These are phyloP conservation scores for Apocynum venetum DNA, from an alignment of 257 asterid species.

Conservation along the genomic window DNA sequence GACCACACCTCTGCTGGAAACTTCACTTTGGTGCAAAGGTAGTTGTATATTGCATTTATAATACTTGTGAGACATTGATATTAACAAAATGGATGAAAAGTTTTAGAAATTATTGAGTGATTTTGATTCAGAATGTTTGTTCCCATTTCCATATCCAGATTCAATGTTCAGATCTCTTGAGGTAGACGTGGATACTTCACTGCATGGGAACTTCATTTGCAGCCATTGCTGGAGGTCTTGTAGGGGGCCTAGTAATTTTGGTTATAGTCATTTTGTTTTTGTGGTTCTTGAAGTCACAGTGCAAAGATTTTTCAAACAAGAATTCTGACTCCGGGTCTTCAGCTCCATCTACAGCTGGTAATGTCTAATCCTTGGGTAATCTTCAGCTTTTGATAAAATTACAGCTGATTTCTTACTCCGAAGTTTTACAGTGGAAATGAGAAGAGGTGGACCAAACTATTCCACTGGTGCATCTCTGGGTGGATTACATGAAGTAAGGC, in stretches of 20 bases:
- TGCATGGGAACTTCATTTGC: constrained; percentile 47
- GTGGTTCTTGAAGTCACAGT: constrained; percentile 30
- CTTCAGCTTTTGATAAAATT: not conserved
- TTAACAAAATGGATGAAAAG: not conserved
- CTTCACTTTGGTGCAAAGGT: constrained; percentile 16
- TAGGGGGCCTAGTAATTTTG: constrained; percentile 39
- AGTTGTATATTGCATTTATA: not conserved
- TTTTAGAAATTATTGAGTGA: not conserved
- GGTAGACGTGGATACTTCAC: constrained; percentile 12
- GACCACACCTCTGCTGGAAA: constrained; percentile 14
- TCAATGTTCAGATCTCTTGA: constrained; percentile 37
- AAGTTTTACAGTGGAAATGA: constrained; percentile 34
- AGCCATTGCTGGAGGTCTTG: constrained; percentile 50
- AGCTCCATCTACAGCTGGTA: constrained; percentile 67
- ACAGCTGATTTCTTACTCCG: constrained; percentile 17
- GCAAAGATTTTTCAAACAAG: constrained; percentile 34
- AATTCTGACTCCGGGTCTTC: constrained; percentile 69
- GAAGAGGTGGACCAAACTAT: constrained; percentile 29
- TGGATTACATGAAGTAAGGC: constrained; percentile 41
- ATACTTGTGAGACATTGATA: constrained; percentile 1
- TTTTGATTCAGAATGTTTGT: not conserved
- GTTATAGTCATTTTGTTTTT: constrained; percentile 26
- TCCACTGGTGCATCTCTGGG: constrained; percentile 16
- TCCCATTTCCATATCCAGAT: constrained; percentile 7
- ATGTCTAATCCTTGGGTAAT: not conserved